Base-by-base conservation (phyloP, 2,329 filamentous ascomycete species). In the Trichophyton simii region DNA sequence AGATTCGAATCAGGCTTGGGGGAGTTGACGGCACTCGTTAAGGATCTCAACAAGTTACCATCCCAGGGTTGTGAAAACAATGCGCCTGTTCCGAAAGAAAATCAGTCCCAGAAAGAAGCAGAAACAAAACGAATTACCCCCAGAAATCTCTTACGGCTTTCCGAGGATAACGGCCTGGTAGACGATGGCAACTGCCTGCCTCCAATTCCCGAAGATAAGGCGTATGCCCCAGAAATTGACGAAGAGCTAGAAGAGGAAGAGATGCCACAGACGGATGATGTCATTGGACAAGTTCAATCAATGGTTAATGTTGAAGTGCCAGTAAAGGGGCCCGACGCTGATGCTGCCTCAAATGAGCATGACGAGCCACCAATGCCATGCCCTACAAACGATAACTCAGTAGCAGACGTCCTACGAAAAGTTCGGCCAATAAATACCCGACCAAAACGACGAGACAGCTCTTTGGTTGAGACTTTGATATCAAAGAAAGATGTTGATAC, bases 191-290 rank as follows among this genome's bases (percentile, higher is more conserved):
- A 72, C 38, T 74, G 75, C 64, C 73, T 87, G 65, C 82, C 83
- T 7, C 80, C 79, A 2, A 86, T 87, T 58, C 66, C 76, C 2
- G 84, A 87, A 70, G 79, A 81, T 68, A 8, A 84, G 84, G 69
- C 75, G 72, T 63, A 85, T 79, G 66, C 82, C 82, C 22, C 74
- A 82, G 38, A 58, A 42, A 11, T 25, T 2, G n/a, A n/a, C 34
- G 28, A 36, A 55, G 15, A 20, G 52, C 13, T 6, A 20, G 52
- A 55, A 18, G 31, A 55, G 7, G 52, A 34, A 18, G 28, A 34
- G 22, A 7, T 9, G 34, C 34, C 20, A 6, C 52, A 36, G 28
- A 18, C 11, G 6, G 52, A 55, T 13, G 52, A 18, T 38, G 28
- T 3, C 13, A 36, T 55, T n/a, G 52, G n/a, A 18, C 28, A 28